Base-by-base conservation (phyloP, 495 filamentous ascomycete genomes). In the Aspergillus cristatus region DNA sequence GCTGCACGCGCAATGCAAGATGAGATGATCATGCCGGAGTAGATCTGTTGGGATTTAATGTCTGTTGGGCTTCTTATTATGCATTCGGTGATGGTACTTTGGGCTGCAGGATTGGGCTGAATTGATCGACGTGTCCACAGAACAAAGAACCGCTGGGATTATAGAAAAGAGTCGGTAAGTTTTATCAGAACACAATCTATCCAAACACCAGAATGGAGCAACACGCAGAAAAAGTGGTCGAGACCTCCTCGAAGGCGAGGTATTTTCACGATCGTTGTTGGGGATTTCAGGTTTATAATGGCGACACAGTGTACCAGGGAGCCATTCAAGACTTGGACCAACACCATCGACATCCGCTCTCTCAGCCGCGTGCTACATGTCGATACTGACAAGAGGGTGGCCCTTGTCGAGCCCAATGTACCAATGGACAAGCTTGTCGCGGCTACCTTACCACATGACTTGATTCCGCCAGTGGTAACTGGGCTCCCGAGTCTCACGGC, bases 271-370 rank as follows among this genome's bases (percentile, higher is more conserved):
- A 74, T 12, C 58, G 64, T 14, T 55, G 62, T 18, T 62, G 75
- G 43, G 64, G 70, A 10, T 86, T 79, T 60, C 73, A 79, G 33
- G 82, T 86, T 55, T 72, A 60, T 57, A 81, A 85, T 63, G 81
- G 82, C 38, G 0, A 84, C 81, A 15, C 84, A 84, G 57, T 76
- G 66, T 49, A 85, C 80, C n/a, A 53, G 60, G 32, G 60, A 68
- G 26, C 28, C 41, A 12, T 30, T 11, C 3, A 30, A 30, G 13
- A 30, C 28, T n/a, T 4, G 11, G n/a, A 4, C 5, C 5, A 47
- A 43, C 15, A 63, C 66, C 13, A 63, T 85, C 33, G 76, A 86
- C 46, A 81, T 58, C 12, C 63, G 56, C 40, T 20, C 32, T 30
- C 63, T 81, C 14, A 57, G 58, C 28, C 49, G 63, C 43, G 62